Base-by-base conservation (phyloP, 2,329 filamentous ascomycete genomes). In the Samsoniella hepiali region DNA sequence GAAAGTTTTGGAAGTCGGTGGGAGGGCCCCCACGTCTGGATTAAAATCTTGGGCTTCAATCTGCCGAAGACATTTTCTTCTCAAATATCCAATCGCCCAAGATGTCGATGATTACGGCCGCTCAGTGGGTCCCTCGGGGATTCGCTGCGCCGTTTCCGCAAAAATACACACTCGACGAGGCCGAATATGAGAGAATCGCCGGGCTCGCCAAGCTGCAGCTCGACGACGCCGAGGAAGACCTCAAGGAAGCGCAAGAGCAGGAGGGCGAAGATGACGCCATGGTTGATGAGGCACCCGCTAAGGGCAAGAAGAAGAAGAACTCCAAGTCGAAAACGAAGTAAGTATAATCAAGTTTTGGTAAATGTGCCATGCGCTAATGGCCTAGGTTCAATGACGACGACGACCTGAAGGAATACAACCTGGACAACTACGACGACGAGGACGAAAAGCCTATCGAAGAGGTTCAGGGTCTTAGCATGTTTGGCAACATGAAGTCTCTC, bases 381-480 rank as follows among this genome's bases (percentile, higher is more conserved):
- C 2, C 5, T 47, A n/a, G 31, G 67, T 84, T 82, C 63, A 79
- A 86, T 44, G 81, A 89, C 67, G 92, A 97, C 72, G 91, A 96
- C 68, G 93, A 97, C 74, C 83, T 99, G 57, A 95, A 94, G 77
- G 93, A 99, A 77, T 99, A 97, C 77, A 89, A 99, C 73, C 84
- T 99, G 62, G 94, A 98, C 67, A 88, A 97, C 76, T 99, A 99
- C 75, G 95, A 99, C 54, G 88, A 87, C 36, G 85, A 91, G 17
- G 75, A 72, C 22, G 72, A 74, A 34, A 68, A 69, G 38, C 65
- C 81, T 27, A 81, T 81, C 29, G 40, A 63, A n/a, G 77, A 78
- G 22, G 87, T 85, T 57, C 88, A 91, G 71, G 85, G 88, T 61
- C 89, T 95, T 83, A 89, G 88, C 70, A 97, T 97, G 85, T 98